A percentile compares a stretch with the other conserved stretches of the same genome.
Evolutionary conservation across 139 green algal genomes (phyloP).

Genomic region (Limnomonas spitsbergensis): DNA sequence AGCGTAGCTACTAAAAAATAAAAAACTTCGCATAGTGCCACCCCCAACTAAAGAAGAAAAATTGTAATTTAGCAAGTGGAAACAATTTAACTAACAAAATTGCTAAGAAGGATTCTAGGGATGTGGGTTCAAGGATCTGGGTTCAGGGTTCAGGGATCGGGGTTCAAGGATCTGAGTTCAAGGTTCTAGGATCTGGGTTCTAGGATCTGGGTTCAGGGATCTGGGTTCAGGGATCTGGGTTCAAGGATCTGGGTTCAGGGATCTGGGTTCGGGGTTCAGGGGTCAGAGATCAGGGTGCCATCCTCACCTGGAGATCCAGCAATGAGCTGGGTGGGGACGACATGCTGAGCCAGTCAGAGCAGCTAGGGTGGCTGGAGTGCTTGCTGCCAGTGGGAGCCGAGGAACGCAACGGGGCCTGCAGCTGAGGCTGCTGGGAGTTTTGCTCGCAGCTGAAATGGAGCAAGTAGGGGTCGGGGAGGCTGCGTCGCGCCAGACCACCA

Average conservation of each 20-base stretch:
- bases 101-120: too few species aligned
- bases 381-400: background rate
- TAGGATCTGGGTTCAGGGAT: too few species aligned
- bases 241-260: background rate
- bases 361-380: background rate
- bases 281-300: background rate
- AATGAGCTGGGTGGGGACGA: background rate
- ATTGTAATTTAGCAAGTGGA: too few species aligned
- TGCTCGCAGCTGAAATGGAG: background rate
- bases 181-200: too few species aligned
- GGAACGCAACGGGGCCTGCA: background rate
- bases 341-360: conserved; percentile 3
- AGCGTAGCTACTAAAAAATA: too few species aligned
- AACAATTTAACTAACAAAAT: too few species aligned
- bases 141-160: too few species aligned
- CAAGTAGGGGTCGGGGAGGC: background rate
- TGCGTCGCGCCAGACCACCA: background rate
- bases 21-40: too few species aligned
- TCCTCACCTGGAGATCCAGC: background rate
- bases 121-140: too few species aligned
- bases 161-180: too few species aligned
- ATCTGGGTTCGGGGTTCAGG: background rate
- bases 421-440: background rate
- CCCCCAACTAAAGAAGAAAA: too few species aligned
- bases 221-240: background rate